Evolutionary conservation across 257 asterid species (phyloP), one percentile per base, ranked within the genome.

Genomic region (Gentiana straminea): DNA sequence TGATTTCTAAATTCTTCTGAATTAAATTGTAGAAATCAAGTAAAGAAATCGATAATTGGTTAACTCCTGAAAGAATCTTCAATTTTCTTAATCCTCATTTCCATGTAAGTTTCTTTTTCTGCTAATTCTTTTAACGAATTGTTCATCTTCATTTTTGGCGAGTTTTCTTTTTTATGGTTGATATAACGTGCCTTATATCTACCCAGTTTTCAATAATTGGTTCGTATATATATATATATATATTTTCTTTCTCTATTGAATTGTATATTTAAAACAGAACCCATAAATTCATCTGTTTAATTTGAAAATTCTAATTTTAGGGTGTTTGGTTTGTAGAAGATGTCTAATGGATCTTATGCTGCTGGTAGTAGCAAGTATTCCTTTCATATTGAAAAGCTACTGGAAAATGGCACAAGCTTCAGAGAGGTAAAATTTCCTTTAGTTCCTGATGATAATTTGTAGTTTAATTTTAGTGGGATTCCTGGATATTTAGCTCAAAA

Each of bases 341-440:
- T 86, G 94, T 80, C 93, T 54, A 63, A 75, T 70, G 75, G 64
- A 45, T 54, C 77, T 32, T 24, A 24, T 24, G 24, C 24, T 24
- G 62, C 72, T 61, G 69, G 73, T 63, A 54, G 77, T 48, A 74
- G 77, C 38, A 81, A 73, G 52, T 61, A 68, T 54, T 66, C 79
- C 49, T 66, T 76, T 60, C 80, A 70, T 49, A 72, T 67, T 33
- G 82, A 73, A 51, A 89, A 84, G 49, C 73, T 89, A 60, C 64
- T 68, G 51, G 84, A 84, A 75, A 73, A 80, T 49, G 69, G 79
- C 61, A 84, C 79, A 62, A 84, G 95, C 55, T 83, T 82, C 51
- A 75, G 71, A 70, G 96, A 78, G 96, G 96, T 90, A 69, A 64
- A 61, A 9, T 39, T 49, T 52, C 35, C 24, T 13, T 57, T 41